phyloP scores from a whole-genome alignment of 148 eudicot genomes.

The Cornus kousa region DNA sequence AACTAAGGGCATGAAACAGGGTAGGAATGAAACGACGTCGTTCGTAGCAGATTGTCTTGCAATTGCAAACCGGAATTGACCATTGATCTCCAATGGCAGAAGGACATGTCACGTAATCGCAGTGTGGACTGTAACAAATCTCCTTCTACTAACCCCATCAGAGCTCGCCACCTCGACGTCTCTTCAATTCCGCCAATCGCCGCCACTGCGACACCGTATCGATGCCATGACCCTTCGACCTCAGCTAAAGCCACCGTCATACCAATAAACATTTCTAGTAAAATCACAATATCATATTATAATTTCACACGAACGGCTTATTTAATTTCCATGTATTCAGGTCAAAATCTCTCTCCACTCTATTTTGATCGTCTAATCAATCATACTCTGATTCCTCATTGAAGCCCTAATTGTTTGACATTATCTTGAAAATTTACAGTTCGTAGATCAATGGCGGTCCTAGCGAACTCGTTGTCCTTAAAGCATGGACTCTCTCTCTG shows the following conservation, averaged over 20 bases:
- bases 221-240: constrained; percentile 21
- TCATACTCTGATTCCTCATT: not conserved
- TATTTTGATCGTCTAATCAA: not conserved
- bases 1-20: too few species aligned
- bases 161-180: not conserved
- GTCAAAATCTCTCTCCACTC: constrained; percentile 9
- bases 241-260: constrained; percentile 15
- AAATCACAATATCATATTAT: not conserved
- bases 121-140: not conserved
- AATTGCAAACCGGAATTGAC: too few species aligned
- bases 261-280: not conserved
- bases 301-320: not conserved
- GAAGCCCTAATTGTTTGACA: not conserved
- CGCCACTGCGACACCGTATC: not conserved
- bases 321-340: constrained; percentile 37
- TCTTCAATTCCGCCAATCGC: constrained; percentile 4
- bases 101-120: too few species aligned
- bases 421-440: constrained; percentile 23
- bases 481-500: constrained; percentile 56
- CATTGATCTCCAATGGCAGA: too few species aligned
- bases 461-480: constrained; percentile 25
- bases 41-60: too few species aligned
- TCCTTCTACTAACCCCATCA: not conserved
- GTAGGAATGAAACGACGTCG: too few species aligned
- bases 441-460: constrained; percentile 52